phyloP scores from a whole-genome alignment of 495 filamentous ascomycete species.

The Podospora sp. region DNA sequence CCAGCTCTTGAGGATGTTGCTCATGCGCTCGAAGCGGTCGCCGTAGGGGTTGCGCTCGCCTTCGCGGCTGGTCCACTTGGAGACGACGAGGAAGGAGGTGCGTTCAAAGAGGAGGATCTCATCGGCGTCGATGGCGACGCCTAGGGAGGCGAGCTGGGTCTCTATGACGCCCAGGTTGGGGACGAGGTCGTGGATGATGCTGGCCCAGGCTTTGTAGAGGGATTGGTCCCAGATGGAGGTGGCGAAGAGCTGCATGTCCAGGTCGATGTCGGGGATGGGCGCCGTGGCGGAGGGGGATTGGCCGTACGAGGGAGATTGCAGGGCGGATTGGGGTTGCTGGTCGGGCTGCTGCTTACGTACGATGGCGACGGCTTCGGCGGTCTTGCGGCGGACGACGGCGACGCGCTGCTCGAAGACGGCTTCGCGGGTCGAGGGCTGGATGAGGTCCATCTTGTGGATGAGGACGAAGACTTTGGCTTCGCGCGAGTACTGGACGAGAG shows the following conservation, averaged over 20 bases:
- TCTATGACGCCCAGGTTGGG: slow-evolving; percentile 92
- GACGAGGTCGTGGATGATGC: slow-evolving; percentile 93
- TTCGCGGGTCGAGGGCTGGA: slow-evolving; percentile 74
- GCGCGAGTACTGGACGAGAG: slow-evolving; percentile 81
- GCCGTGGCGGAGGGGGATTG: slow-evolving; percentile 51
- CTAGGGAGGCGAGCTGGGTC: slow-evolving; percentile 73
- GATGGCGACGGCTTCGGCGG: slow-evolving; percentile 63
- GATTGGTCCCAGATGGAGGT: slow-evolving; percentile 99
- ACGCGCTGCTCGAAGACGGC: slow-evolving; percentile 80
- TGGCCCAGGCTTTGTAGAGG: slow-evolving; percentile 97
- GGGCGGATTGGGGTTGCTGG: slow-evolving; percentile 8
- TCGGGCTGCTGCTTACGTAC: slow-evolving; percentile 38
- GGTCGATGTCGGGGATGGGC: slow-evolving; percentile 50
- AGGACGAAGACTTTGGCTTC: slow-evolving; percentile 86
- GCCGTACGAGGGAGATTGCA: neutral
- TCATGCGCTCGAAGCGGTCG: slow-evolving; percentile 92
- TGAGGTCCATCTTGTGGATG: slow-evolving; percentile 99
- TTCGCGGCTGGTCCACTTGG: slow-evolving; percentile 71
- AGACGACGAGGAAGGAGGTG: slow-evolving; percentile 92
- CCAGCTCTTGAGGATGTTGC: slow-evolving; percentile 95
- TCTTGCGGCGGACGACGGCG: slow-evolving; percentile 70
- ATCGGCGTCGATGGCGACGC: slow-evolving; percentile 82
- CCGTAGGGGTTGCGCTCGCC: slow-evolving; percentile 81
- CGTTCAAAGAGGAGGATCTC: slow-evolving; percentile 96
- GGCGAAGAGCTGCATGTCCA: slow-evolving; percentile 73